Conservation (phyloP, 169 alveolate genomes). For the Cryptosporidium meleagridis region DNA sequence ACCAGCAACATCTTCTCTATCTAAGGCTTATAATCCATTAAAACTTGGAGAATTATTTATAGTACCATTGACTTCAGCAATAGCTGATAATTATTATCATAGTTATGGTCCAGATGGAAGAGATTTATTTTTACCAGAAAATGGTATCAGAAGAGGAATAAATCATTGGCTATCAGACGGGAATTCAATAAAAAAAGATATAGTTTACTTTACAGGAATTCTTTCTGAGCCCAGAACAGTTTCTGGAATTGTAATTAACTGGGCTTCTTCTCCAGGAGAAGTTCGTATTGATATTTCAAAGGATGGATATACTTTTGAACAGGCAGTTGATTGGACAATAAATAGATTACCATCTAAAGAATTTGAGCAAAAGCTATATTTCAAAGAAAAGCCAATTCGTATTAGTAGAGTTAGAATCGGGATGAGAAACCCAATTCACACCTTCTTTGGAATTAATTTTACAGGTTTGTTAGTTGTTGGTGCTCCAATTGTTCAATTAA, state of each 20-base stretch:
- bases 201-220: conserved; percentile 60
- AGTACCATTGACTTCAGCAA: conserved; percentile 49
- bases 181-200: conserved; percentile 60
- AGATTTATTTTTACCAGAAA: conserved; percentile 61
- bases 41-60: conserved; percentile 69
- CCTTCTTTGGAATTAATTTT: conserved; percentile 65
- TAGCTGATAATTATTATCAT: conserved; percentile 64
- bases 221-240: conserved; percentile 69
- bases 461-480: conserved; percentile 66
- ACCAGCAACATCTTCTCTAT: conserved; percentile 37
- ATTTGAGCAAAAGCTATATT: conserved; percentile 60
- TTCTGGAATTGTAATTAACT: conserved; percentile 71
- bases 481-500: conserved; percentile 68
- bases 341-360: conserved; percentile 58
- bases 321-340: conserved; percentile 70
- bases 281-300: conserved; percentile 68
- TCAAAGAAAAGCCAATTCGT: conserved; percentile 53
- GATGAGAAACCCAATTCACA: conserved; percentile 39
- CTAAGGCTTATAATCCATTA: conserved; percentile 67
- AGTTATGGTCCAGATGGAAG: conserved; percentile 66
- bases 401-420: conserved; percentile 51
- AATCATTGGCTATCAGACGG: conserved; percentile 74
- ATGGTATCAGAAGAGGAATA: conserved; percentile 73
- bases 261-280: conserved; percentile 75
- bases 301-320: conserved; percentile 59